Conservation (phyloP, 2,329 filamentous ascomycete genomes). For the Botrytis aclada region DNA sequence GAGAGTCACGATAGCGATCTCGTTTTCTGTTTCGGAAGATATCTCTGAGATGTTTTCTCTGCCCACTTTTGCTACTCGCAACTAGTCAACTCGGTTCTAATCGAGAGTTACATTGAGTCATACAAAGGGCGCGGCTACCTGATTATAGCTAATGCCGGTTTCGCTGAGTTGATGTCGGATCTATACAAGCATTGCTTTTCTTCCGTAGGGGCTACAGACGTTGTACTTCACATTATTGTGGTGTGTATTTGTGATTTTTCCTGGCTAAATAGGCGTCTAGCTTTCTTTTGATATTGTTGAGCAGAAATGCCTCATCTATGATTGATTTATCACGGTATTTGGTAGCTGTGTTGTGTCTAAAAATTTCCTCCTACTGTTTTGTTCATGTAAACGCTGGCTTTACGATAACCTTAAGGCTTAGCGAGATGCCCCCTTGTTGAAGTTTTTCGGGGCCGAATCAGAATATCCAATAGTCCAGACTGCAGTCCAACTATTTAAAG, state of each 20-base stretch:
- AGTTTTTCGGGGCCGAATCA: not conserved
- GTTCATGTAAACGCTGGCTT: not conserved
- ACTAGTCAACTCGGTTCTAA: accelerated
- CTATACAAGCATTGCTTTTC: not conserved
- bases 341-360: not conserved
- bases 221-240: not conserved
- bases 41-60: not conserved
- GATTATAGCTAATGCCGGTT: not conserved
- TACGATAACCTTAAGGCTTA: not conserved
- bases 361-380: not conserved
- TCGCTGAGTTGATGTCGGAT: not conserved
- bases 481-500: too few relatives aligned
- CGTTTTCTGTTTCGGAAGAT: not conserved
- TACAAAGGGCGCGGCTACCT: not conserved
- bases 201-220: not conserved
- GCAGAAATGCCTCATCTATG: accelerated
- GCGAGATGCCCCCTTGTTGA: not conserved
- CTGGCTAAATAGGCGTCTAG: not conserved
- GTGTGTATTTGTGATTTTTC: accelerated
- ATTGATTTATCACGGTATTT: not conserved
- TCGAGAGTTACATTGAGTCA: accelerated
- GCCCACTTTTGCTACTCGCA: not conserved
- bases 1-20: not conserved
- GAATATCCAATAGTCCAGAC: too few relatives aligned
- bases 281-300: not conserved